phyloP scores from a whole-genome alignment of 2,329 filamentous ascomycete genomes.

The Bipolaris cookei region DNA sequence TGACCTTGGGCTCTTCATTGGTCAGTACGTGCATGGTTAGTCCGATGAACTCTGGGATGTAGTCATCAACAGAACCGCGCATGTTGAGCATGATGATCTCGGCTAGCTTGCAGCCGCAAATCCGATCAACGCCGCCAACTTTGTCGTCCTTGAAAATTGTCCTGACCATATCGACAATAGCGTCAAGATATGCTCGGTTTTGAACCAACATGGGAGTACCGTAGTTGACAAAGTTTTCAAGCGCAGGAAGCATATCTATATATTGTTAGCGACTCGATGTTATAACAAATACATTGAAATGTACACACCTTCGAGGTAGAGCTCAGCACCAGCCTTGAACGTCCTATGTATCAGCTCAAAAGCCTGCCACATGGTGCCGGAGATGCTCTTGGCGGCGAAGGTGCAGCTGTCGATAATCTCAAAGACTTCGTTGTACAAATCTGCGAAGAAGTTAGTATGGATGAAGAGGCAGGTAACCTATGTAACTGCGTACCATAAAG shows the following conservation, averaged over 20 bases:
- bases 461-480: background rate
- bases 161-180: conserved; percentile 90
- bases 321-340: conserved; percentile 95
- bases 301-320: conserved; percentile 77
- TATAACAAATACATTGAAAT: background rate
- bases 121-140: conserved; percentile 90
- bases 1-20: conserved; percentile 79
- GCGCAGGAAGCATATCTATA: conserved; percentile 89
- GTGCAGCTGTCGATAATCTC: conserved; percentile 99
- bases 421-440: conserved; percentile 97
- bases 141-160: conserved; percentile 94
- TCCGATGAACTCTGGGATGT: conserved; percentile 84
- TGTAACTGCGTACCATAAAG: conserved; percentile 71
- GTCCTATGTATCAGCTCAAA: conserved; percentile 96
- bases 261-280: conserved; percentile 14
- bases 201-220: conserved; percentile 80
- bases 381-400: conserved; percentile 94
- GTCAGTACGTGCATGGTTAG: conserved; percentile 85
- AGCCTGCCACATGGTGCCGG: conserved; percentile 96
- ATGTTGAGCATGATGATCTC: conserved; percentile 98
- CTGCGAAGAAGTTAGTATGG: conserved; percentile 51
- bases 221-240: conserved; percentile 98
- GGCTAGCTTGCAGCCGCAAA: conserved; percentile 96
- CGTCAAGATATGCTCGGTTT: conserved; percentile 84
- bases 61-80: conserved; percentile 84